These are phyloP conservation scores for Metarhizium anisopliae DNA, from an alignment of 2,329 filamentous ascomycete genomes.

Conservation along the genomic window DNA sequence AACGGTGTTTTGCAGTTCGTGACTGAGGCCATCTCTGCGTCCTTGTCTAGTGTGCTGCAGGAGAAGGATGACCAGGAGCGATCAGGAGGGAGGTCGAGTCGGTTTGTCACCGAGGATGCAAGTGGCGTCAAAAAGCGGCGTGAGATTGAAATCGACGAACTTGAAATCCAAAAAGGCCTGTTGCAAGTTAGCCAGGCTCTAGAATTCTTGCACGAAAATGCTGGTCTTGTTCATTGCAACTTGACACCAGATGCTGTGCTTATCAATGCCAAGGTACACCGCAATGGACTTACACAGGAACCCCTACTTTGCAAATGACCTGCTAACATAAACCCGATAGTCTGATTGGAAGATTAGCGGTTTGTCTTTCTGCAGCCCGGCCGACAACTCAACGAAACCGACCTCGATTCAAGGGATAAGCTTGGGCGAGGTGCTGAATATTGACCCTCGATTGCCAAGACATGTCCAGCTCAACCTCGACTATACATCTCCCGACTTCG, in stretches of 20 bases:
- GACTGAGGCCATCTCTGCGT: slow-evolving; percentile 83
- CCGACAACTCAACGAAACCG: slow-evolving; percentile 63
- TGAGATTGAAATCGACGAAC: slow-evolving; percentile 88
- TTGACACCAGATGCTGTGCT: slow-evolving; percentile 88
- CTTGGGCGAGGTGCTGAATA: slow-evolving; percentile 73
- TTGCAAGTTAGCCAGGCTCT: slow-evolving; percentile 88
- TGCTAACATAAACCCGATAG: slow-evolving; percentile 27
- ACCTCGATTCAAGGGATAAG: slow-evolving; percentile 73
- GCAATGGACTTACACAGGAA: background rate
- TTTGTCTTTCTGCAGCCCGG: slow-evolving; percentile 78
- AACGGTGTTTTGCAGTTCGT: slow-evolving; percentile 91
- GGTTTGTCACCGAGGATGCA: slow-evolving; percentile 72
- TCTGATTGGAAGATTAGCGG: slow-evolving; percentile 98
- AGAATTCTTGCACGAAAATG: slow-evolving; percentile 93
- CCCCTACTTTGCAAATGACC: background rate
- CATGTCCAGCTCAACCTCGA: slow-evolving; percentile 85
- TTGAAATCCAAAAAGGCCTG: slow-evolving; percentile 95
- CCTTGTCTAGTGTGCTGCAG: slow-evolving; percentile 69
- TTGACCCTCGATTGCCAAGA: slow-evolving; percentile 74
- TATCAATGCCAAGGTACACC: slow-evolving; percentile 76
- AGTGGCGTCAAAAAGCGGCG: slow-evolving; percentile 64
- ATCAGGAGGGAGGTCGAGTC: slow-evolving; percentile 60
- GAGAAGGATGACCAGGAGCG: slow-evolving; percentile 87
- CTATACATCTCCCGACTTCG: slow-evolving; percentile 90
- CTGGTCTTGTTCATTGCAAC: slow-evolving; percentile 87